Base-by-base conservation (phyloP, 1,284 basidiomycete species). In the Boletus mariae region DNA sequence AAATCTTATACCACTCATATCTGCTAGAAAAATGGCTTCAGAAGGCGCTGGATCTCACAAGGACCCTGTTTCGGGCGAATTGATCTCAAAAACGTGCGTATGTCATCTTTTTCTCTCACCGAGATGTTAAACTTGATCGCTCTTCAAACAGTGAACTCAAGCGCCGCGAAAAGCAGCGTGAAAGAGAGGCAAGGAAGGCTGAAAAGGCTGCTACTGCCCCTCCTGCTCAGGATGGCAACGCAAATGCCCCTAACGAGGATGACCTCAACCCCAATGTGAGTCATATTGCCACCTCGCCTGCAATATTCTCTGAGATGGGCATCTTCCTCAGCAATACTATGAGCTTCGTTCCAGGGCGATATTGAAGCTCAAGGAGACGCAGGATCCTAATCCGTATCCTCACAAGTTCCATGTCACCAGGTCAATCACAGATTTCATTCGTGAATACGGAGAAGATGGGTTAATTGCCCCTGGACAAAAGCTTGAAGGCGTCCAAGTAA, bases 331-430 rank as follows among this genome's bases (percentile, higher is more conserved):
- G 93, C 93, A 97, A 90, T 99, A 98, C 80, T 96, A 91, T 72
- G 94, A 98, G 72, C 78, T 94, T 60, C 87, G 97, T 62, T 90
- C 87, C 46, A 84, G 94, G 54, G 86, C 91, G 65, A 94, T 99
- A 65, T 83, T 87, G 62, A 85, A 86, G 63, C 81, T 99, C 56
- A 88, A 94, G 71, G 81, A 90, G 70, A 90, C 91, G 45, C 87
- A 90, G 71, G 74, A 83, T 31, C 94, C 93, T 5, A 92, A 96
- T 70, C 96, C 97, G 3, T 99, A 99, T 78, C 96, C 97, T 20
- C 97, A 99, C 86, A 99, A 99, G 83, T 99, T 99, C 78, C 73
- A 97, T 65, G 94, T 97, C 42, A 79, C 88, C 46, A 78, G 77
- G 59, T 92, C 90, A n/a, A 78, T 99, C 65, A 77, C 84, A 15